These are phyloP conservation scores for Candida vartiovaarae DNA, from an alignment of 805 yeast genomes.

Conservation along the genomic window DNA sequence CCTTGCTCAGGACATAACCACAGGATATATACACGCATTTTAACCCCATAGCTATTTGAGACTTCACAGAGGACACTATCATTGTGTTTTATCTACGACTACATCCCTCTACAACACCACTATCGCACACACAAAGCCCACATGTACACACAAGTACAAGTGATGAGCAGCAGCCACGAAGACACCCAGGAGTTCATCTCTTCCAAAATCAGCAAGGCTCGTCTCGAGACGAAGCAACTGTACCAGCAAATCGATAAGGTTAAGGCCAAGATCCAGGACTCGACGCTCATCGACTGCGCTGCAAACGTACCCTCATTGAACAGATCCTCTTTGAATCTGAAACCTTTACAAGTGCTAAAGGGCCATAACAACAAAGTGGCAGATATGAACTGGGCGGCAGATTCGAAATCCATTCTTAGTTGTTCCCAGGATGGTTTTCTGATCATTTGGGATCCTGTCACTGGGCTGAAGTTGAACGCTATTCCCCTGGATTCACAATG, in stretches of 20 bases:
- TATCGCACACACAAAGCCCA: too few relatives aligned
- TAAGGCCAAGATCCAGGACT: constrained; percentile 37
- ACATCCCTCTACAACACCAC: too few relatives aligned
- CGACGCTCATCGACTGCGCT: constrained; percentile 36
- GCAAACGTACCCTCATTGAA: constrained; percentile 11
- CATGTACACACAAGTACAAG: neutral
- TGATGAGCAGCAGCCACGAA: constrained; percentile 2
- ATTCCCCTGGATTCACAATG: constrained; percentile 70
- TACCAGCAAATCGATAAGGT: constrained; percentile 42
- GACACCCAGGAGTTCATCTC: constrained; percentile 9
- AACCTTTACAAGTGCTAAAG: constrained; percentile 30
- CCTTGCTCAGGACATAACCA: too few relatives aligned
- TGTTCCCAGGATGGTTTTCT: constrained; percentile 86
- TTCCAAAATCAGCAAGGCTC: constrained; percentile 29
- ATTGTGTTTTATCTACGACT: too few relatives aligned
- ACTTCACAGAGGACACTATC: too few relatives aligned
- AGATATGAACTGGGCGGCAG: constrained; percentile 60
- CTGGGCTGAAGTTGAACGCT: constrained; percentile 65
- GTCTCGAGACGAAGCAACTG: constrained; percentile 39
- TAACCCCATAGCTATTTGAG: too few relatives aligned
- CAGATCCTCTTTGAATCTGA: constrained; percentile 24
- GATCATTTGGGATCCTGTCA: constrained; percentile 73
- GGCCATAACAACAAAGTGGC: constrained; percentile 69
- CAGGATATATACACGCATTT: too few relatives aligned
- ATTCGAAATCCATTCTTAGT: constrained; percentile 53